phyloP scores from a whole-genome alignment of 345 rosid genomes.

The Nasturtium officinale region DNA sequence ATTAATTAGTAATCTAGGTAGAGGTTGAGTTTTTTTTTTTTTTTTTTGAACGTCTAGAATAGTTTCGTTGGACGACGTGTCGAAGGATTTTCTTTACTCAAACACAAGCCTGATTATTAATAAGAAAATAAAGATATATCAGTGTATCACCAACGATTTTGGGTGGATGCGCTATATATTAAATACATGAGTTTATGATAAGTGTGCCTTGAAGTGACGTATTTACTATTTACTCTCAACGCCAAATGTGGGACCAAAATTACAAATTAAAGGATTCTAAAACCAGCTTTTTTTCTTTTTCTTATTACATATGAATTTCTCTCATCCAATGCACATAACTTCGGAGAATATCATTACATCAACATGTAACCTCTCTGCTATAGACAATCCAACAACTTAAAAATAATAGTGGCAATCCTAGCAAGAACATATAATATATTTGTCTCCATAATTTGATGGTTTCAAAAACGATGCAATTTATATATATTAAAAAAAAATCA shows the following conservation, averaged over 20 bases:
- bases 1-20: slow-evolving; percentile 22
- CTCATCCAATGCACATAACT: no score
- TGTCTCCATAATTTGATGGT: slow-evolving; percentile 5
- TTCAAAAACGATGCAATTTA: neutral
- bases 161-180: slow-evolving; percentile 22
- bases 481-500: neutral
- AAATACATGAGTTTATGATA: slow-evolving; percentile 19
- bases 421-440: neutral
- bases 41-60: slow-evolving; percentile 48
- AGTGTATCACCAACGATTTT: slow-evolving; percentile 27
- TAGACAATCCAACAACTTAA: slow-evolving; percentile 20
- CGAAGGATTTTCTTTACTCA: slow-evolving; percentile 44
- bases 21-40: no score
- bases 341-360: no score
- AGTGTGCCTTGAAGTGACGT: slow-evolving; percentile 37
- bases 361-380: slow-evolving; percentile 3
- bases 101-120: slow-evolving; percentile 36
- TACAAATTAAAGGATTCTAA: slow-evolving; percentile 21
- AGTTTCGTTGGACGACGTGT: slow-evolving; percentile 56
- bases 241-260: slow-evolving; percentile 26
- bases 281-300: neutral
- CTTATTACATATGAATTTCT: neutral
- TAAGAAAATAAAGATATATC: slow-evolving; percentile 22
- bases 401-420: neutral
- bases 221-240: slow-evolving; percentile 20